Evolutionary conservation across 805 yeast genomes (phyloP), one percentile per base, ranked within the genome.

Genomic region (Diddensiella caesifluorescens): DNA sequence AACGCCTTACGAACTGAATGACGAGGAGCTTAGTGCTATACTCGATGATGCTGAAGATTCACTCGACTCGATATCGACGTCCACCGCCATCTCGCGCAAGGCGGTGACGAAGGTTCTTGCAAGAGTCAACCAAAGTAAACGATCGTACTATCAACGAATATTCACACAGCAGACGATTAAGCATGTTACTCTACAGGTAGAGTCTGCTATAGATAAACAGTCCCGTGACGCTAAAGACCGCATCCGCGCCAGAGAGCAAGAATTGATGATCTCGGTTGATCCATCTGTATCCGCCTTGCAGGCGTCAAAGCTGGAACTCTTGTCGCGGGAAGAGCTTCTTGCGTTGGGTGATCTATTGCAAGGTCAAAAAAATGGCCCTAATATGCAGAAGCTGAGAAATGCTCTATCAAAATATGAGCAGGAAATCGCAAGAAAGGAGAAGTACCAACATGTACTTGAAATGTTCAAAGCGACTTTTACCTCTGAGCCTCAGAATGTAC

Each of bases 81-180:
- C 13, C 22, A 20, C n/a, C 39, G 33, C 2, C 28, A 22, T 12
- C 38, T 13, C n/a, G n/a, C n/a, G n/a, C n/a, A n/a, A n/a, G n/a
- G n/a, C n/a, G 25, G 41, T 30, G 19, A 26, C 4, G 5, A 27
- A 33, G 28, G 43, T 28, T 15, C 27, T 43, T 23, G 38, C 16
- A 21, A 39, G 34, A 27, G 39, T 44, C 30, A 41, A 44, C 28
- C 15, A 40, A 16, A 18, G 35, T 19, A 15, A 23, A 12, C n/a
- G n/a, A n/a, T n/a, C n/a, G n/a, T 45, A 42, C 26, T 29, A 35
- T 19, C 40, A 41, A 28, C 28, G 22, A 22, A 16, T 45, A 13
- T 42, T 45, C 22, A 45, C 39, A 18, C 46, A 38, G 19, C 49
- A 45, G 32, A 32, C 36, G 15, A 19, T 29, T 12, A 20, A 30